Base-by-base conservation (phyloP, 2,329 filamentous ascomycete genomes). In the Trichoderma sp. region DNA sequence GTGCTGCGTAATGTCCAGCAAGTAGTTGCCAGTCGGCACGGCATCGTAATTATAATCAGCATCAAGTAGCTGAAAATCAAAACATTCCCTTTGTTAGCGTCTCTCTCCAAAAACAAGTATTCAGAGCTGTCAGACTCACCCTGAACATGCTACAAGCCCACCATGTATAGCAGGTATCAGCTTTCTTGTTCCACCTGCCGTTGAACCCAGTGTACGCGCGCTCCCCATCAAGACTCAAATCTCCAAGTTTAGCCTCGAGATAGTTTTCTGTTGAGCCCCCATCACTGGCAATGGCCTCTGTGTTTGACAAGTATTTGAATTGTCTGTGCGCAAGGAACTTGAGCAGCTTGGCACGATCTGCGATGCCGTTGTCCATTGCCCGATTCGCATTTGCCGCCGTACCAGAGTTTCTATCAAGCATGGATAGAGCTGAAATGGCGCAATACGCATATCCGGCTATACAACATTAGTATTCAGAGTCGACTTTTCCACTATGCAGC, bases 101-200 rank as follows among this genome's bases (percentile, higher is more conserved):
- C 30, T 74, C 79, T 85, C 83, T 69, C 79, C 77, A 61, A 5
- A 46, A 43, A 24, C 0, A 18, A 43, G n/a, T 2, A 5, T 16
- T 3, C 16, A 66, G 28, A 28, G 21, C 7, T 34, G 18, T 28
- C 14, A 39, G 7, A 61, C 79, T 70, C 75, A 85, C 82, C 64
- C 76, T 74, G 1, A 88, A 76, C 1, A 93, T 88, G 2, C 88
- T 93, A 4, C 86, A 85, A 0, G 92, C 93, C 96, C 96, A 99
- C 84, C 95, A 99, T 26, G 89, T 91, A 79, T 99, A 99, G 81
- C 96, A 99, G 0, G 96, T 98, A 80, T 99, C 96, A 11, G 92
- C 91, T 59, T 90, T 86, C 79, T 99, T 99, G 82, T 97, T 97
- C 77, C 88, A 89, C 60, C 96, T 89, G 30, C 96, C 96, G 75